Evolutionary conservation across 306 rosid species (phyloP).

Genomic region (Vachellia pachyceras): DNA sequence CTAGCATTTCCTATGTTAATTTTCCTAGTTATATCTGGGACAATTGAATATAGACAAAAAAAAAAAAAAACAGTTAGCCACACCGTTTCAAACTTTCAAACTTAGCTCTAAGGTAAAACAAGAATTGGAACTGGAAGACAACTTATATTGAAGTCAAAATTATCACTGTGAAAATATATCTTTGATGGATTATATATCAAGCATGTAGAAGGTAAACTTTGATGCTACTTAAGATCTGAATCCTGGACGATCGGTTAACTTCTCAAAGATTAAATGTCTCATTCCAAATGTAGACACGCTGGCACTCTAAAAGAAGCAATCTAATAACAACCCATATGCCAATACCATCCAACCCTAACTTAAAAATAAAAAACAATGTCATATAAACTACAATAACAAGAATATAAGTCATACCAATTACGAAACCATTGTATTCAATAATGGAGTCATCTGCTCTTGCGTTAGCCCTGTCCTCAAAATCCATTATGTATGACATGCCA

Average conservation of each 20-base stretch:
- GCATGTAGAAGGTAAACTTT: constrained; percentile 1
- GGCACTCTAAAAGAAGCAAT: background rate
- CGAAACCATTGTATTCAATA: constrained; percentile 82
- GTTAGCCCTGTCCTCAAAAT: constrained; percentile 76
- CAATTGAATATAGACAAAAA: background rate
- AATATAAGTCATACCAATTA: constrained; percentile 63
- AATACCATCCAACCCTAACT: background rate
- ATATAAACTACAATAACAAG: constrained; percentile 17
- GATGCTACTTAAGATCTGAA: constrained; percentile 3
- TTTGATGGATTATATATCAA: constrained; percentile 13
- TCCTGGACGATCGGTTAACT: constrained; percentile 27
- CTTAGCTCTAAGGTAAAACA: constrained; percentile 9
- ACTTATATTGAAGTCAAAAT: constrained; percentile 22
- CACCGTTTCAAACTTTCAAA: background rate
- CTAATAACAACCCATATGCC: background rate
- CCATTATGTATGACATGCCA: constrained; percentile 97
- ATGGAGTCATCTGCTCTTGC: constrained; percentile 82
- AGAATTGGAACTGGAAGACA: background rate
- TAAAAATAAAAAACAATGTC: constrained; percentile 8
- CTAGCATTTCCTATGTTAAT: background rate
- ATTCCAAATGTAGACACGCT: background rate
- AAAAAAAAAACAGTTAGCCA: background rate
- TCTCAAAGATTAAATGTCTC: background rate
- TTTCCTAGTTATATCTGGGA: background rate
- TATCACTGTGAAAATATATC: constrained; percentile 15